phyloP scores from a whole-genome alignment of 495 filamentous ascomycete species.

The Glarea lozoyensis region DNA sequence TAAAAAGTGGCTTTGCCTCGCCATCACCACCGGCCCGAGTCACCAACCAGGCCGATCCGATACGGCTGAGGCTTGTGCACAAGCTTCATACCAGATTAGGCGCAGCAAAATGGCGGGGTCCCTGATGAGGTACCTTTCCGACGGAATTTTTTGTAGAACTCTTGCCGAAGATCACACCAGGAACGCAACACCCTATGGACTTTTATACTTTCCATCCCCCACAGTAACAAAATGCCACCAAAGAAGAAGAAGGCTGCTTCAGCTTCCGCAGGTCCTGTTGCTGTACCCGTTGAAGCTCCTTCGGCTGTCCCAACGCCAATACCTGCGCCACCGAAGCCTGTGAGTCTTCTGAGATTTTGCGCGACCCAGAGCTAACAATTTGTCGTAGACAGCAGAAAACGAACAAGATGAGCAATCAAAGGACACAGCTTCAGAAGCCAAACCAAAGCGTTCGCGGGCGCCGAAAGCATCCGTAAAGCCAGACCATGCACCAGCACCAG shows the following conservation, averaged over 20 bases:
- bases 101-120: no score
- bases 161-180: background rate
- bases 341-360: no score
- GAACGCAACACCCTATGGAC: background rate
- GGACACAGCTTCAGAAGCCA: slow-evolving; percentile 9
- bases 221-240: slow-evolving; percentile 11
- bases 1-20: no score
- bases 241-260: no score
- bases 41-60: no score
- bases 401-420: background rate
- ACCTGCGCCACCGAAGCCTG: no score
- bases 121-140: no score
- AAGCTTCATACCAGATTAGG: no score
- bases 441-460: slow-evolving; percentile 15
- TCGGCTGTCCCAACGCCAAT: background rate
- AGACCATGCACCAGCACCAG: slow-evolving; percentile 6
- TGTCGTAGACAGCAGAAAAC: slow-evolving; percentile 1
- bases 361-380: no score
- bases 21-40: no score
- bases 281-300: slow-evolving; percentile 15
- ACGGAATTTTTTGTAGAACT: background rate
- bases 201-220: background rate
- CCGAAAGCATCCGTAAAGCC: slow-evolving; percentile 8
- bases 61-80: no score
- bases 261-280: slow-evolving; percentile 2